phyloP scores from a whole-genome alignment of 371 early-diverging fungal species.

The Mortierella sp. region DNA sequence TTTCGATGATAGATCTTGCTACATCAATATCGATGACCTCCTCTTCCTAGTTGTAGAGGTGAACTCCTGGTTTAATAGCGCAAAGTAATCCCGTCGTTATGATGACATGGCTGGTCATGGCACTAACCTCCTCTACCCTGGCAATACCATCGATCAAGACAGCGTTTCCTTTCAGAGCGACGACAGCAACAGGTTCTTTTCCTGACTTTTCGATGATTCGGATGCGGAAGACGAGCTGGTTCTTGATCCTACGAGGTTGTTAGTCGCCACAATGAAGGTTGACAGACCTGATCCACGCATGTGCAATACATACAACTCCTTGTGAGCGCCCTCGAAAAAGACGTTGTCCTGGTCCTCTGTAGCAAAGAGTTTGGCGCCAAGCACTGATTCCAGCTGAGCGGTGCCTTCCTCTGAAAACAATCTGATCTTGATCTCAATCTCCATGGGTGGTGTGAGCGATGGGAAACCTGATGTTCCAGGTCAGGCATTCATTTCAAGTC shows the following conservation, averaged over 20 bases:
- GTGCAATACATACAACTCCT: conserved; percentile 28
- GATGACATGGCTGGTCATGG: neutral
- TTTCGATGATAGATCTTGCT: conserved; percentile 29
- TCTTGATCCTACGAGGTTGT: conserved; percentile 20
- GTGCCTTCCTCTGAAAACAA: conserved; percentile 33
- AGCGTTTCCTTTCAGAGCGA: conserved; percentile 51
- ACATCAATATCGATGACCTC: conserved; percentile 20
- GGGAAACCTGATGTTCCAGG: no score
- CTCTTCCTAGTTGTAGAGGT: conserved; percentile 19
- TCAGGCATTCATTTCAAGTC: no score
- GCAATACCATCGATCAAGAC: conserved; percentile 49
- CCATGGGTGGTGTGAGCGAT: no score
- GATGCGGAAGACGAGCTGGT: conserved; percentile 44
- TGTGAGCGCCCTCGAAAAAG: conserved; percentile 44
- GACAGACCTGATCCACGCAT: no score
- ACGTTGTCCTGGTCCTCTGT: conserved; percentile 52
- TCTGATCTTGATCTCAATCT: conserved; percentile 53
- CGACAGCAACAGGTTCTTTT: conserved; percentile 27
- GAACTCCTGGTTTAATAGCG: neutral
- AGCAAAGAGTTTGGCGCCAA: conserved; percentile 8
- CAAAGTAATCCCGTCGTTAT: neutral
- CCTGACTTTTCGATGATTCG: conserved; percentile 35
- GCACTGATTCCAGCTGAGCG: conserved; percentile 23
- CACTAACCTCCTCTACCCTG: conserved; percentile 31
- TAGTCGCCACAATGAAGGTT: neutral